Conservation (phyloP, 257 asterid genomes). For the Paulownia fortunei region DNA sequence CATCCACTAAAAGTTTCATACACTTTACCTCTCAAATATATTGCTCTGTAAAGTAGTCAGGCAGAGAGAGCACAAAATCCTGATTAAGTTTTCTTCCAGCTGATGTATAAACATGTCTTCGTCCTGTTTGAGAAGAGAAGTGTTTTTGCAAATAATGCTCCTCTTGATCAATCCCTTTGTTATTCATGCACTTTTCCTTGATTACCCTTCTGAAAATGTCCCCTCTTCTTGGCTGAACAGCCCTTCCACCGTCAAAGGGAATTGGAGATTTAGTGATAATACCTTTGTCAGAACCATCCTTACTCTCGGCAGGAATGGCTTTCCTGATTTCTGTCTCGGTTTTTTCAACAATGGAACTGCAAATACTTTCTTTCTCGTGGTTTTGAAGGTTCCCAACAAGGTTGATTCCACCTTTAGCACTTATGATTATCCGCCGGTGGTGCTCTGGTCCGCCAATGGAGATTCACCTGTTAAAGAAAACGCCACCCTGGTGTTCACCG, state of each 20-base stretch:
- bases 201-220: neutral
- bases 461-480: neutral
- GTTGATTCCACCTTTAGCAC: neutral
- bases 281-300: neutral
- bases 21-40: neutral
- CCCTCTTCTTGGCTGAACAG: neutral
- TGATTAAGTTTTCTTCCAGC: too few relatives aligned
- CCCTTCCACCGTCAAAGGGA: neutral
- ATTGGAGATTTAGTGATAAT: neutral
- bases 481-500: neutral
- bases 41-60: neutral
- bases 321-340: neutral
- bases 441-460: neutral
- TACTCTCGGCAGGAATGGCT: neutral
- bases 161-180: neutral
- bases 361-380: neutral
- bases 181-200: neutral
- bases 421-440: neutral
- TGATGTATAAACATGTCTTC: neutral
- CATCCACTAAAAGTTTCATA: neutral
- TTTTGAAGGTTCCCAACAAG: neutral
- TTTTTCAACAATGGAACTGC: conserved; percentile 9
- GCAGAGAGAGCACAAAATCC: neutral
- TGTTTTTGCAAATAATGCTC: neutral
- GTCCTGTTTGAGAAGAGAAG: neutral